phyloP scores from a whole-genome alignment of 139 green algal genomes.

The Pseudopediastrum boryanum region DNA sequence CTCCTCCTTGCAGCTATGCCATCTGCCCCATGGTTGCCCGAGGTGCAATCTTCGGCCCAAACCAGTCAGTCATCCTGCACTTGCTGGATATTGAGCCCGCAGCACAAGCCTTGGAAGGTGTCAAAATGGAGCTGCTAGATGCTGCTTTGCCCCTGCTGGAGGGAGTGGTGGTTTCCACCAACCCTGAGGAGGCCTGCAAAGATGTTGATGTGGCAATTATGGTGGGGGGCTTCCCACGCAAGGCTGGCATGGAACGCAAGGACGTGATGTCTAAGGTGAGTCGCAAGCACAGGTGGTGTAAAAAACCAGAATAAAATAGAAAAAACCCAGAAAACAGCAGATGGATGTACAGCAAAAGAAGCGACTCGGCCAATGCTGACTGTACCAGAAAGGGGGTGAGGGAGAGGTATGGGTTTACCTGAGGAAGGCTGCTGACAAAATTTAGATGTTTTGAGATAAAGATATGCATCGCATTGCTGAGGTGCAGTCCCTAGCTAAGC shows the following conservation, averaged over 20 bases:
- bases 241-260: constrained; percentile 94
- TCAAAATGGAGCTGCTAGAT: constrained; percentile 95
- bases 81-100: constrained; percentile 93
- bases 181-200: constrained; percentile 81
- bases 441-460: too few relatives aligned
- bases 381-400: too few relatives aligned
- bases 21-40: constrained; percentile 81
- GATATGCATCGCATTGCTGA: too few relatives aligned
- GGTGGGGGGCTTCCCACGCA: constrained; percentile 80
- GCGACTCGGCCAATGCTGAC: too few relatives aligned
- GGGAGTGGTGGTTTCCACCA: constrained; percentile 82
- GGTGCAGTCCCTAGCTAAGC: too few relatives aligned
- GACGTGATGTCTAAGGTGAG: constrained; percentile 93
- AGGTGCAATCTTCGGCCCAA: constrained; percentile 82
- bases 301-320: too few relatives aligned
- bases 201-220: constrained; percentile 92
- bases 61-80: constrained; percentile 93
- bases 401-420: too few relatives aligned
- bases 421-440: too few relatives aligned
- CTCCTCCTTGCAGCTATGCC: constrained; percentile 71
- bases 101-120: constrained; percentile 78
- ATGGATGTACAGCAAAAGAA: too few relatives aligned
- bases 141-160: constrained; percentile 88
- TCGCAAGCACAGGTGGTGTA: background rate
- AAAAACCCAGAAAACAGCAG: too few relatives aligned